phyloP scores from a whole-genome alignment of 1,139 yeast species.

The Yamadazyma trypodendri region DNA sequence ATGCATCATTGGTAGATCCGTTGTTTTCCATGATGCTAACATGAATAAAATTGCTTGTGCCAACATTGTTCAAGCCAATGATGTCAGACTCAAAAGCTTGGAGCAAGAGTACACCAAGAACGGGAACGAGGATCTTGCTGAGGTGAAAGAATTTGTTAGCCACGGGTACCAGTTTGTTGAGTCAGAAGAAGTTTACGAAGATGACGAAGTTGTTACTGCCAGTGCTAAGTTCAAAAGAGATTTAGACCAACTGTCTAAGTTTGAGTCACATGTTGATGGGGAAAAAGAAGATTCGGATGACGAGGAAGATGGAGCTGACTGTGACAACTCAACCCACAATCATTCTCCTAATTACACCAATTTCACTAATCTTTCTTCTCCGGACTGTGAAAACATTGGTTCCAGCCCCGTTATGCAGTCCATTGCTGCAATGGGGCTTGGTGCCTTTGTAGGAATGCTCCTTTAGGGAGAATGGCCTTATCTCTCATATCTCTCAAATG shows the following conservation, averaged over 20 bases:
- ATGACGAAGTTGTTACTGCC: conserved; percentile 4
- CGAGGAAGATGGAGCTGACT: conserved; percentile 4
- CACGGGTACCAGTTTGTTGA: conserved; percentile 18
- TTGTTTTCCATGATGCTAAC: conserved; percentile 52
- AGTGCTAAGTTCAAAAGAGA: conserved; percentile 8
- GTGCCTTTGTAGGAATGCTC: conserved; percentile 22
- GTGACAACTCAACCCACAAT: conserved; percentile 8
- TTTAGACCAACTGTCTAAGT: conserved; percentile 10
- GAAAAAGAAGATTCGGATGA: conserved; percentile 3
- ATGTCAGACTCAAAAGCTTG: conserved; percentile 24
- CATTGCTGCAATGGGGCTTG: conserved; percentile 19
- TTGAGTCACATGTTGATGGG: neutral
- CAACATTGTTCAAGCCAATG: conserved; percentile 41
- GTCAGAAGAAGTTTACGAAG: conserved; percentile 16
- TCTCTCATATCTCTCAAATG: neutral
- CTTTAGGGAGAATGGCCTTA: conserved; percentile 13
- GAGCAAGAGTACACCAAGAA: conserved; percentile 22
- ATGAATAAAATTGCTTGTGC: conserved; percentile 58
- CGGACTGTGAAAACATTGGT: conserved; percentile 19
- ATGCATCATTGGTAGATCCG: conserved; percentile 50
- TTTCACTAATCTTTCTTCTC: conserved; percentile 14
- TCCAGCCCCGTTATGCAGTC: conserved; percentile 5
- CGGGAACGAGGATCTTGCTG: conserved; percentile 20
- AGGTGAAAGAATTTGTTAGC: conserved; percentile 19
- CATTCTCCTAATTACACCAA: conserved; percentile 12